Evolutionary conservation across 1,284 basidiomycete genomes (phyloP).

Genomic region (Apiotrichum akiyoshidainum): DNA sequence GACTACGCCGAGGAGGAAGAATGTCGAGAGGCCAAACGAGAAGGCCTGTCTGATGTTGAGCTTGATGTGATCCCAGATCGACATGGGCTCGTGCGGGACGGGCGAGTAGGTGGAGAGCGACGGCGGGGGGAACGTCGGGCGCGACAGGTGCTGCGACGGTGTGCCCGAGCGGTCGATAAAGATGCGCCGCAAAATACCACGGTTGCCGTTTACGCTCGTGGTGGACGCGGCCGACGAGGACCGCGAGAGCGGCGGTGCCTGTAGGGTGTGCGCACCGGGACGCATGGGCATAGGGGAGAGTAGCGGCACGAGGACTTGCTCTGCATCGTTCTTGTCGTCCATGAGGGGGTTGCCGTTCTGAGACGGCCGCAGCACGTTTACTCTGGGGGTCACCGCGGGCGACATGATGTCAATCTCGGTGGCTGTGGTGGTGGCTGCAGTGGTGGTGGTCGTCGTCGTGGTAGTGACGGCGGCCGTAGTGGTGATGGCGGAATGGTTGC

Average conservation of each 20-base stretch:
- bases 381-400: too few relatives aligned
- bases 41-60: conserved; percentile 54
- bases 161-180: conserved; percentile 48
- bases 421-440: too few relatives aligned
- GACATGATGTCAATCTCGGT: too few relatives aligned
- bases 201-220: conserved; percentile 10
- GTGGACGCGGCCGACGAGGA: conserved; percentile 33
- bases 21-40: conserved; percentile 55
- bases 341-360: too few relatives aligned
- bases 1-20: conserved; percentile 54
- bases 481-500: too few relatives aligned
- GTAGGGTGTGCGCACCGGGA: conserved; percentile 1
- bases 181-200: conserved; percentile 44
- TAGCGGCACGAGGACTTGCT: too few relatives aligned
- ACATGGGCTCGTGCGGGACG: conserved; percentile 36
- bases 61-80: conserved; percentile 35
- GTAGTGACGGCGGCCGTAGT: too few relatives aligned
- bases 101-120: conserved; percentile 46
- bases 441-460: conserved; percentile 1
- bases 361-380: too few relatives aligned
- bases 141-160: conserved; percentile 47
- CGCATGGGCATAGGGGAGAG: too few relatives aligned
- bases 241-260: conserved; percentile 29
- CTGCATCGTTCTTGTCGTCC: too few relatives aligned
- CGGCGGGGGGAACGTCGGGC: conserved; percentile 51